phyloP scores from a whole-genome alignment of 495 filamentous ascomycete genomes.

The Neurospora sp. region DNA sequence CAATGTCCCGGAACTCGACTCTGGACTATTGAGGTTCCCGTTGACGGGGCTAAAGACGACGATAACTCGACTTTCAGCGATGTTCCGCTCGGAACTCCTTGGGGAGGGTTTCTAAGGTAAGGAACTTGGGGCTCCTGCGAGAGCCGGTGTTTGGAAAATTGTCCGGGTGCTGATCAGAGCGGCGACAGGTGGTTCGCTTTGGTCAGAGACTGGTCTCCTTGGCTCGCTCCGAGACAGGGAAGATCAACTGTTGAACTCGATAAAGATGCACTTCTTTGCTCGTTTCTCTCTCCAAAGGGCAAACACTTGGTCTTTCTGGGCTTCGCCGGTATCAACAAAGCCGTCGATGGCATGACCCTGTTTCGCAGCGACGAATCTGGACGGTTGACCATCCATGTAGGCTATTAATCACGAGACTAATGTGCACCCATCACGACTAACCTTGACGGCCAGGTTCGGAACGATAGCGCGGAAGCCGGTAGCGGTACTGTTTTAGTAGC shows the following conservation, averaged over 20 bases:
- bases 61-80: slow-evolving; percentile 44
- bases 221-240: slow-evolving; percentile 85
- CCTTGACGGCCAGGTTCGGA: slow-evolving; percentile 34
- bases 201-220: slow-evolving; percentile 68
- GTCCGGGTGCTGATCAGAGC: slow-evolving; percentile 3
- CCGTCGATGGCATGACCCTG: slow-evolving; percentile 52
- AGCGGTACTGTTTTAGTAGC: slow-evolving; percentile 59
- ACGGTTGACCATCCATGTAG: slow-evolving; percentile 54
- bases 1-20: slow-evolving; percentile 61
- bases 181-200: slow-evolving; percentile 60
- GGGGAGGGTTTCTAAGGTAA: slow-evolving; percentile 34
- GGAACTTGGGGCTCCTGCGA: background rate
- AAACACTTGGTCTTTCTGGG: slow-evolving; percentile 72
- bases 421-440: background rate
- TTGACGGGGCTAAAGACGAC: slow-evolving; percentile 39
- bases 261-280: slow-evolving; percentile 70
- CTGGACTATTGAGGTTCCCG: slow-evolving; percentile 55
- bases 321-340: slow-evolving; percentile 56
- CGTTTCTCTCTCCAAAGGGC: slow-evolving; percentile 63
- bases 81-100: slow-evolving; percentile 55
- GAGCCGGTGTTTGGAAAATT: slow-evolving; percentile 2
- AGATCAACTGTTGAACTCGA: slow-evolving; percentile 51
- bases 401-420: slow-evolving; percentile 8
- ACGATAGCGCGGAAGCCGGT: slow-evolving; percentile 48
- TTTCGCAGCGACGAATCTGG: slow-evolving; percentile 58